These are phyloP conservation scores for Suillus cothurnatus DNA, from an alignment of 768 basidiomycete genomes.

Conservation along the genomic window DNA sequence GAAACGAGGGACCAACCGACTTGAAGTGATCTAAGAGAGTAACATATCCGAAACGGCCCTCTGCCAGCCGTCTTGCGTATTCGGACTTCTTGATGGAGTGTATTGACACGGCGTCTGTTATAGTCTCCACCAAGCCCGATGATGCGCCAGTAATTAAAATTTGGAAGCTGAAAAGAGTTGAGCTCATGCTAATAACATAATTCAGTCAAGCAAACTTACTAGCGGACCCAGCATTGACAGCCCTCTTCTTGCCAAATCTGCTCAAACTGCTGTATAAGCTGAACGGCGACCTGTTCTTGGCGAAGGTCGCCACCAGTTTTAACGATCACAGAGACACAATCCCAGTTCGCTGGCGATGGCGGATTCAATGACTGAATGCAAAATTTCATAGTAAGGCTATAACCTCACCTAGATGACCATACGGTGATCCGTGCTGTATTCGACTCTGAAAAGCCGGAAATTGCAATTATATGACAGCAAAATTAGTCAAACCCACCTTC, in stretches of 20 bases:
- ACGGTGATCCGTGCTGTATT: slow-evolving; percentile 91
- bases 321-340: slow-evolving; percentile 96
- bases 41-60: slow-evolving; percentile 83
- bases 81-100: slow-evolving; percentile 99
- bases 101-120: slow-evolving; percentile 97
- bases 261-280: slow-evolving; percentile 91
- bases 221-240: slow-evolving; percentile 91
- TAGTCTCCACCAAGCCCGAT: slow-evolving; percentile 96
- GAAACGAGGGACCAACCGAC: slow-evolving; percentile 46
- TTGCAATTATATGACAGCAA: slow-evolving; percentile 10
- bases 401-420: slow-evolving; percentile 83
- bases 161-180: slow-evolving; percentile 66
- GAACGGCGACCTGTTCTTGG: slow-evolving; percentile 96
- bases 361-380: background rate
- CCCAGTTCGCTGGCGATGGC: slow-evolving; percentile 61
- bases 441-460: slow-evolving; percentile 55
- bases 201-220: slow-evolving; percentile 48
- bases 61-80: slow-evolving; percentile 85
- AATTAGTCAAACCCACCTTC: slow-evolving; percentile 55
- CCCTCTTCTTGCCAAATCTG: slow-evolving; percentile 95
- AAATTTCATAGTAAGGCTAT: slow-evolving; percentile 16
- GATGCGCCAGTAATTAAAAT: slow-evolving; percentile 93
- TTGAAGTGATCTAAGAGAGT: slow-evolving; percentile 91
- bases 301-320: slow-evolving; percentile 97
- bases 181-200: slow-evolving; percentile 1